These are phyloP conservation scores for Coemansia guatemalensis DNA, from an alignment of 192 early-diverging fungal species.

Conservation along the genomic window DNA sequence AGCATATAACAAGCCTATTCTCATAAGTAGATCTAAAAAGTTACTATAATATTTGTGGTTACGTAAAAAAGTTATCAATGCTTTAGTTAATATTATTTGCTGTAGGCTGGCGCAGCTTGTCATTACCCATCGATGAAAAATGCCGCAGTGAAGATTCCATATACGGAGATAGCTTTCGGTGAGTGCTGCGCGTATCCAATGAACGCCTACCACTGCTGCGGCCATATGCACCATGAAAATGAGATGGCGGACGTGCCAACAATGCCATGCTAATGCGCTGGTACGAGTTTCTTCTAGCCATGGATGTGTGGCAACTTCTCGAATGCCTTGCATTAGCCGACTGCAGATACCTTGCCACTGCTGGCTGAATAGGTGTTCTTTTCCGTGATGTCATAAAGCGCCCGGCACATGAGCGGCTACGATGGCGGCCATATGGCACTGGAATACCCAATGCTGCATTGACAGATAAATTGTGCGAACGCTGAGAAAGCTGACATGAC, in stretches of 20 bases:
- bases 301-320: neutral
- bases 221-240: too few relatives aligned
- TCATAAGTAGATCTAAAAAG: too few relatives aligned
- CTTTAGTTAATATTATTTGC: too few relatives aligned
- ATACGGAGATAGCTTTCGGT: slow-evolving; percentile 8
- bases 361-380: slow-evolving; percentile 23
- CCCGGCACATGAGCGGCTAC: slow-evolving; percentile 22
- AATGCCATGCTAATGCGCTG: slow-evolving; percentile 36
- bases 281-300: slow-evolving; percentile 8
- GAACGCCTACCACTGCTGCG: slow-evolving; percentile 12
- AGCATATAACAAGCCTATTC: too few relatives aligned
- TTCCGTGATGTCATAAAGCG: slow-evolving; percentile 10
- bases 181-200: slow-evolving; percentile 12
- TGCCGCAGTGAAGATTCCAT: slow-evolving; percentile 10
- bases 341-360: slow-evolving; percentile 26
- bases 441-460: neutral
- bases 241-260: slow-evolving; percentile 14
- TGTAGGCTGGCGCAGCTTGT: too few relatives aligned
- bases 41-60: too few relatives aligned
- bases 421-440: neutral
- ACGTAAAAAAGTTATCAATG: too few relatives aligned
- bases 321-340: slow-evolving; percentile 14
- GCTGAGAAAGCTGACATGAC: slow-evolving; percentile 5
- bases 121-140: slow-evolving; percentile 9
- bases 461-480: neutral